Base-by-base conservation (phyloP, 257 asterid species). In the Ligustrum vulgare region DNA sequence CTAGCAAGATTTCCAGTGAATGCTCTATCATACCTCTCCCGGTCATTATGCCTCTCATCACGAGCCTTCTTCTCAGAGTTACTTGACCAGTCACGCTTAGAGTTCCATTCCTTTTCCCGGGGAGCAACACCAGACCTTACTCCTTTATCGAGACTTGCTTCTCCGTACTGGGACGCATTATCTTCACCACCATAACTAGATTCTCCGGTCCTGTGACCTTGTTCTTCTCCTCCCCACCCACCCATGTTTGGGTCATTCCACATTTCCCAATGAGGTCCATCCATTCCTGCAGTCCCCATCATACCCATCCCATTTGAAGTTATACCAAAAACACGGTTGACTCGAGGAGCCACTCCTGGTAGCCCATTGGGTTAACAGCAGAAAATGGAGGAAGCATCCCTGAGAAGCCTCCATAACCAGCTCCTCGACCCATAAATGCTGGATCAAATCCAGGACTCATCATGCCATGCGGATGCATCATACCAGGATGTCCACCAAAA, bases 381-480 rank as follows among this genome's bases (percentile, higher is more conserved):
- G 75, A 82, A 83, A 78, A 87, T 28, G 86, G 86, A 73, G 89
- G 85, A 12, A 87, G 62, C 83, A 84, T 83, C 60, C 91, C 91
- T 0, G 87, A 62, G 76, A 87, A 87, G 63, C 87, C 87, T 77
- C 91, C 91, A 80, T 87, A 87, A 64, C 86, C 86, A 67, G 82
- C 83, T 72, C 87, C 84, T 67, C 91, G 79, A 32, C 91, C 86
- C 86, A 87, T 85, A 81, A 68, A 87, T 23, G 84, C 74, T 15
- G 87, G 91, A 78, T 84, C 91, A 72, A 87, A 84, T 69, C 87
- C 89, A 36, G 84, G 86, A 67, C 87, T 89, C 86, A 87, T 84
- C 91, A 87, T 85, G 34, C 84, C 86, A 60, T 83, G 89, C 49
- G 82, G 91, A 81, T 82, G 89, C 85, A 86, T 79, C 75, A 87